Conservation (phyloP, 192 early-diverging fungal genomes). For the Linderina pennispora region DNA sequence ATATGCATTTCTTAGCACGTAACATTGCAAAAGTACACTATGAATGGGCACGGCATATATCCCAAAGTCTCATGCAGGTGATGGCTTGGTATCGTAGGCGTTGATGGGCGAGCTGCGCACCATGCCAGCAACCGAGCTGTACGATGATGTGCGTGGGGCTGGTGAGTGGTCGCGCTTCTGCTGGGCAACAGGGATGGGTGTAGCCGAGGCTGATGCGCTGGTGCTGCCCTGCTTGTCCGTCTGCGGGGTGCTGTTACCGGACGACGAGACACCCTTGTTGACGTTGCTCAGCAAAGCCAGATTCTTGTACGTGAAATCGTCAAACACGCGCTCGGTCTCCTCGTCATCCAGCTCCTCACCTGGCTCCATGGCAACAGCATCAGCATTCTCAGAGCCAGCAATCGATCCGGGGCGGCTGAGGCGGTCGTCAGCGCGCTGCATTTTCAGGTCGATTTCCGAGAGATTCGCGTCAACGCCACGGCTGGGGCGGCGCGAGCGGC, state of each 20-base stretch:
- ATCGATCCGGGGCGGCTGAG: slow-evolving; percentile 4
- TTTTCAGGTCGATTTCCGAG: slow-evolving; percentile 7
- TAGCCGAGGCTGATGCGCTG: too few species aligned
- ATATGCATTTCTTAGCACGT: too few species aligned
- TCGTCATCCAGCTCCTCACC: slow-evolving; percentile 9
- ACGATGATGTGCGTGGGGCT: slow-evolving; percentile 7
- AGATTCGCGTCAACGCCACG: slow-evolving; percentile 10
- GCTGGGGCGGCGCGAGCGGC: slow-evolving; percentile 22
- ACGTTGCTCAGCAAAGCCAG: slow-evolving; percentile 56
- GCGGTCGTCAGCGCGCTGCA: not conserved
- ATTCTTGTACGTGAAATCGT: slow-evolving; percentile 62
- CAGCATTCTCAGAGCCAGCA: not conserved
- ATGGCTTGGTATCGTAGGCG: slow-evolving; percentile 15
- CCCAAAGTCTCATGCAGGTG: too few species aligned
- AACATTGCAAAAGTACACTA: too few species aligned
- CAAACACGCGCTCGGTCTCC: slow-evolving; percentile 47
- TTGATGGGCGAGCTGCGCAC: slow-evolving; percentile 20
- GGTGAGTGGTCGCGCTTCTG: too few species aligned
- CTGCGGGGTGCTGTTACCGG: slow-evolving; percentile 19
- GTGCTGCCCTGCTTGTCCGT: slow-evolving; percentile 8
- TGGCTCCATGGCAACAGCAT: slow-evolving; percentile 5
- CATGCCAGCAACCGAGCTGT: slow-evolving; percentile 1
- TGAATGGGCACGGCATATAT: too few species aligned
- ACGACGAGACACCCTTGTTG: slow-evolving; percentile 54
- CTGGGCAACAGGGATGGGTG: too few species aligned